Evolutionary conservation across 2,329 filamentous ascomycete species (phyloP).

Genomic region (Pyrenochaeta sp.): DNA sequence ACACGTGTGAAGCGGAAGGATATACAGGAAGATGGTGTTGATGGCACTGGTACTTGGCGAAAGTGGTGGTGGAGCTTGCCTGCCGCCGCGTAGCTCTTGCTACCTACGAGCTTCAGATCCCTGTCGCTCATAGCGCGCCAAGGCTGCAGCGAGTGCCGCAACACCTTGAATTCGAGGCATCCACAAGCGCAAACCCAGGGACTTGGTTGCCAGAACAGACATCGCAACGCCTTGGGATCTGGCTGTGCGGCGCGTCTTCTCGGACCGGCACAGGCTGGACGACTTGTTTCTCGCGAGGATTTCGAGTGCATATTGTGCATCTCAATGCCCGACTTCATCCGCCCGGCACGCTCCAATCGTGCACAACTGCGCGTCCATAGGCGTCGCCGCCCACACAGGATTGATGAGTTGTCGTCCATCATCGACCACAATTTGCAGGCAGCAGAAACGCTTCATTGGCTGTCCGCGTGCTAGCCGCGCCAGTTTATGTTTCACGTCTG

Average conservation of each 20-base stretch:
- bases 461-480: conserved; percentile 39
- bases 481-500: conserved; percentile 46
- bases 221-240: neutral
- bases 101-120: neutral
- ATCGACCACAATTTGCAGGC: conserved; percentile 39
- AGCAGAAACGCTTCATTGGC: conserved; percentile 39
- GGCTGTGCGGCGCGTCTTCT: neutral
- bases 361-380: conserved; percentile 23
- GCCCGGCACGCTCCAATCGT: conserved; percentile 39
- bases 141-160: neutral
- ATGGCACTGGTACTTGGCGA: neutral
- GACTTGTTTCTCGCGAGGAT: conserved; percentile 7
- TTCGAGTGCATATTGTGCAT: conserved; percentile 16
- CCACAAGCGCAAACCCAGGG: neutral
- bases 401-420: conserved; percentile 51
- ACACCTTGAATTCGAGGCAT: neutral
- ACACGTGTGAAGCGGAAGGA: neutral
- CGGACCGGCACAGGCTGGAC: neutral
- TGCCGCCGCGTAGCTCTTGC: neutral
- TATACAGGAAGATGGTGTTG: conserved; percentile 2
- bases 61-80: neutral
- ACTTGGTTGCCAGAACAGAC: neutral
- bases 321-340: conserved; percentile 20
- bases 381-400: conserved; percentile 40
- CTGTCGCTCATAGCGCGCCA: neutral